Conservation (phyloP, 345 rosid genomes). For the Lepidium sativum region DNA sequence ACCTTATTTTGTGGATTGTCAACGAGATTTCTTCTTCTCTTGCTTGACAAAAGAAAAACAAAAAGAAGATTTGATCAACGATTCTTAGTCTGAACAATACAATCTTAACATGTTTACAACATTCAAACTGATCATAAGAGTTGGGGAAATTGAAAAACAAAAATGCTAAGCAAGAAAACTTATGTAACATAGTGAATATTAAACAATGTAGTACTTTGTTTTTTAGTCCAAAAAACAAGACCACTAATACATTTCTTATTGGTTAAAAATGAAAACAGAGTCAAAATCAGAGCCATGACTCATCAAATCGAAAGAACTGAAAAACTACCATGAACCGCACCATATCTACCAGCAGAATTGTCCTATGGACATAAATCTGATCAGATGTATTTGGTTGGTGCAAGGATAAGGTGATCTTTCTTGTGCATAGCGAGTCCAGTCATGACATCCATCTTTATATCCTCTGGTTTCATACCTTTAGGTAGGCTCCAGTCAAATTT, state of each 20-base stretch:
- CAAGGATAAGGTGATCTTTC: conserved; percentile 23
- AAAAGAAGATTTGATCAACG: no score
- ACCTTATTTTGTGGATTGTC: neutral
- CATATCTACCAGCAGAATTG: neutral
- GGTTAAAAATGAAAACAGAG: neutral
- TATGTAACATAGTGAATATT: neutral
- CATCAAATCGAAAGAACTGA: neutral
- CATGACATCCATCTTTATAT: conserved; percentile 29
- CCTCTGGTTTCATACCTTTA: conserved; percentile 18
- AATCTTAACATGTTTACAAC: no score
- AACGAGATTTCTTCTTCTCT: neutral
- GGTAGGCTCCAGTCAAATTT: conserved; percentile 22
- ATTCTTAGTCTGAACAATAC: no score
- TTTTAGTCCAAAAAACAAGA: neutral
- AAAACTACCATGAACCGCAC: neutral
- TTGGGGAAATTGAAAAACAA: no score
- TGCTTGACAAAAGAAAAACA: no score
- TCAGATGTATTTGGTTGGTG: conserved; percentile 9
- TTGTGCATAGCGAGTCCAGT: conserved; percentile 30
- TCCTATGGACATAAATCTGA: neutral
- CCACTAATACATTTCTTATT: neutral
- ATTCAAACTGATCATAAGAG: no score
- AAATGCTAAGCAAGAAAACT: neutral
- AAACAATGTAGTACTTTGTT: neutral
- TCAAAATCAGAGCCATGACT: neutral